These are phyloP conservation scores for Whalleya microplaca DNA, from an alignment of 2,329 filamentous ascomycete genomes.

Conservation along the genomic window DNA sequence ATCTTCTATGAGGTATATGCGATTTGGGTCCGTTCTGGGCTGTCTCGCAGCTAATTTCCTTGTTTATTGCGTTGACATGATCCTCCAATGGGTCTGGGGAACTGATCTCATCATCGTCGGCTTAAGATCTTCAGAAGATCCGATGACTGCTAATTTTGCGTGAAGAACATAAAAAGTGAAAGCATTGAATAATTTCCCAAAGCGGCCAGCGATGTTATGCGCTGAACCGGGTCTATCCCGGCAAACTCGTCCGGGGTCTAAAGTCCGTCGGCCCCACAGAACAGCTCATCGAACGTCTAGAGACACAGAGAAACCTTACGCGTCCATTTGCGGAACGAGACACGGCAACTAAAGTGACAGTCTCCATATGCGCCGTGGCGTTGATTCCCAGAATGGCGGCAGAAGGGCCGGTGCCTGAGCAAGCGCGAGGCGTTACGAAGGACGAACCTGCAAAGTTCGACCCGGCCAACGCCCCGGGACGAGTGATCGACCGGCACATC, in stretches of 20 bases:
- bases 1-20: conserved; percentile 1
- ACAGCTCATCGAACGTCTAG: conserved; percentile 46
- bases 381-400: not conserved
- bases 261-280: conserved; percentile 41
- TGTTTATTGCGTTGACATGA: conserved; percentile 21
- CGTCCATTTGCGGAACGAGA: conserved; percentile 20
- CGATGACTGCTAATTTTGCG: conserved; percentile 40
- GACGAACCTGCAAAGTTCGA: not conserved
- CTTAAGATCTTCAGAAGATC: conserved; percentile 36
- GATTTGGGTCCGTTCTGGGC: conserved; percentile 2
- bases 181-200: conserved; percentile 51
- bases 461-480: too few species aligned
- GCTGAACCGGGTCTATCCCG: conserved; percentile 34
- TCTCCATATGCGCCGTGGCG: conserved; percentile 10
- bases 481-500: not conserved
- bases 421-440: not conserved
- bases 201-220: conserved; percentile 48
- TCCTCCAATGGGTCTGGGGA: conserved; percentile 28
- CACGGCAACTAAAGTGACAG: conserved; percentile 17
- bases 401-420: not conserved
- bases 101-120: conserved; percentile 29
- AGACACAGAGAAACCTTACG: conserved; percentile 22
- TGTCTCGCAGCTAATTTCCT: conserved; percentile 15
- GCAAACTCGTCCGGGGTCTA: conserved; percentile 27
- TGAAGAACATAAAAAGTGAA: conserved; percentile 38